phyloP scores from a whole-genome alignment of 2,329 filamentous ascomycete genomes.

The Exserohilum turcica region DNA sequence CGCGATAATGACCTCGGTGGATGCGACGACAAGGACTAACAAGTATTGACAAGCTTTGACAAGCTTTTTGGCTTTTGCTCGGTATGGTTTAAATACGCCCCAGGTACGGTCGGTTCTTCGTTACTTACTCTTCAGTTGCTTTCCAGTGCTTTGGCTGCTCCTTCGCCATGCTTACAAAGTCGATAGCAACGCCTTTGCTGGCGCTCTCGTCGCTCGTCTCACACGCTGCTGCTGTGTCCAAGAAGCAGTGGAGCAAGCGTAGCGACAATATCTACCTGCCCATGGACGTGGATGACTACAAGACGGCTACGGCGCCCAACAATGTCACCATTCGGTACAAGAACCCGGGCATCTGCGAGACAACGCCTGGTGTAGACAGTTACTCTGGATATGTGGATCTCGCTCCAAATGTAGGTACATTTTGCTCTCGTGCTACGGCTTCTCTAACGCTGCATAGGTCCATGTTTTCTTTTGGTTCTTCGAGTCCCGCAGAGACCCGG shows the following conservation, averaged over 20 bases:
- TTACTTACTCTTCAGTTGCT: not conserved
- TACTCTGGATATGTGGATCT: slow-evolving; percentile 54
- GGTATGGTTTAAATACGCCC: slow-evolving; percentile 26
- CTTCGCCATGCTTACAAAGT: slow-evolving; percentile 21
- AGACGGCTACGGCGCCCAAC: slow-evolving; percentile 52
- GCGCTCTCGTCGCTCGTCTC: slow-evolving; percentile 20
- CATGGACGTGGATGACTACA: slow-evolving; percentile 51
- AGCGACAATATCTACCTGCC: slow-evolving; percentile 36
- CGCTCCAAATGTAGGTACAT: slow-evolving; percentile 28
- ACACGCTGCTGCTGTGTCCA: slow-evolving; percentile 23
- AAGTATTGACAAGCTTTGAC: slow-evolving; percentile 17
- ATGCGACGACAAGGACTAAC: too few relatives aligned
- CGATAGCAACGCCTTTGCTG: slow-evolving; percentile 13
- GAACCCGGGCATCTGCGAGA: slow-evolving; percentile 60
- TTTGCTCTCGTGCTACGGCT: not conserved
- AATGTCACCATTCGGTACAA: slow-evolving; percentile 58
- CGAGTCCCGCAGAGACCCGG: slow-evolving; percentile 55
- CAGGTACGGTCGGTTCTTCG: slow-evolving; percentile 14
- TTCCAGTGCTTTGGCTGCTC: not conserved
- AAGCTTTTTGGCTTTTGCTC: too few relatives aligned
- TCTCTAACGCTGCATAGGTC: slow-evolving; percentile 8
- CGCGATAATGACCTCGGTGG: too few relatives aligned
- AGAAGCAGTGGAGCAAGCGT: slow-evolving; percentile 29
- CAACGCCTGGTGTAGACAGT: slow-evolving; percentile 56
- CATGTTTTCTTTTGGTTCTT: slow-evolving; percentile 58